These are phyloP conservation scores for Melaleuca alternifolia DNA, from an alignment of 345 rosid species.

Conservation along the genomic window DNA sequence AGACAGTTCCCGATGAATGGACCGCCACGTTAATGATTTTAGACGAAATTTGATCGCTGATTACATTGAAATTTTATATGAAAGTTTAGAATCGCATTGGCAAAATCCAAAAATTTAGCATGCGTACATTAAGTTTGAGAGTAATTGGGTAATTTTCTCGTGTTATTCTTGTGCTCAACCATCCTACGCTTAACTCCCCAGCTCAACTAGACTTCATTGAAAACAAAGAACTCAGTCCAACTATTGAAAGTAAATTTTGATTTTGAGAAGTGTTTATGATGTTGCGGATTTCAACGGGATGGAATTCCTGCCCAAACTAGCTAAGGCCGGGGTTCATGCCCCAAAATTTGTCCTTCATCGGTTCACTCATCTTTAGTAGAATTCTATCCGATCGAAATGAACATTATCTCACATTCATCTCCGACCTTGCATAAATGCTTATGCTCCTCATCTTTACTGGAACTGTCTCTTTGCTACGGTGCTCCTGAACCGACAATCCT, in stretches of 20 bases:
- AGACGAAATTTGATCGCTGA: fast-evolving
- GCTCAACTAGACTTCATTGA: too few relatives aligned
- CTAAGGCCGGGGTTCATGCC: not conserved
- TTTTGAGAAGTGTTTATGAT: not conserved
- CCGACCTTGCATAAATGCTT: too few relatives aligned
- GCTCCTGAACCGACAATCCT: too few relatives aligned
- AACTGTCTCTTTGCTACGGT: too few relatives aligned
- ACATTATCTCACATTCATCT: too few relatives aligned
- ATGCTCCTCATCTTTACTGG: too few relatives aligned
- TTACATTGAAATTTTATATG: fast-evolving
- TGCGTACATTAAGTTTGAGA: not conserved
- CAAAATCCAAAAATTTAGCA: too few relatives aligned
- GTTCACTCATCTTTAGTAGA: not conserved
- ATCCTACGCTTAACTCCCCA: not conserved
- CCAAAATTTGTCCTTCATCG: not conserved
- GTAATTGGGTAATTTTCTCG: not conserved
- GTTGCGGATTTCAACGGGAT: not conserved
- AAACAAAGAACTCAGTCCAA: not conserved
- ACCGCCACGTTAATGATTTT: not conserved
- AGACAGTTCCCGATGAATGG: not conserved
- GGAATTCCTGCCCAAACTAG: not conserved
- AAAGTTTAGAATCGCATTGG: not conserved
- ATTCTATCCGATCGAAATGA: too few relatives aligned
- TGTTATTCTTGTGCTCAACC: not conserved
- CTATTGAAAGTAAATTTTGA: not conserved